These are phyloP conservation scores for Ligustrum vulgare DNA, from an alignment of 257 asterid species.

Conservation along the genomic window DNA sequence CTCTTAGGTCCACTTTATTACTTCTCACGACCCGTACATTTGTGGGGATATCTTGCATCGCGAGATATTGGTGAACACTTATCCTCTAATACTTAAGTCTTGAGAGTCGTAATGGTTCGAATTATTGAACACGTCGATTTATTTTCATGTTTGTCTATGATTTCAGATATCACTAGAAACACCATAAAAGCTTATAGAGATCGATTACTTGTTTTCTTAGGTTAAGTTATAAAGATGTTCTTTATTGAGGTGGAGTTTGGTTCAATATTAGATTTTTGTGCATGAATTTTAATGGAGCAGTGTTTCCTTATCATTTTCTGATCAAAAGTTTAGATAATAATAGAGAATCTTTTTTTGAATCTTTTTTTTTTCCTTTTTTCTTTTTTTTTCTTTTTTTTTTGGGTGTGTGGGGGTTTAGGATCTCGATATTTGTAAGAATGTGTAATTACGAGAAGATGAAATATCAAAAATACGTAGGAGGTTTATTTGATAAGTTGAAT, in stretches of 20 bases:
- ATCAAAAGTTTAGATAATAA: neutral
- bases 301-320: neutral
- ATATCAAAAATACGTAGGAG: neutral
- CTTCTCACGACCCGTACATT: too few species aligned
- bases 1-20: too few species aligned
- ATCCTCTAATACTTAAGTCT: too few species aligned
- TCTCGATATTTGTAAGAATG: neutral
- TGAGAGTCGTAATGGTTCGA: neutral
- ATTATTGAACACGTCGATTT: neutral
- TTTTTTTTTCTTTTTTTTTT: too few species aligned
- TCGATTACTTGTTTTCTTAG: conserved; percentile 34
- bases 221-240: conserved; percentile 19
- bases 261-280: conserved; percentile 1
- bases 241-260: conserved; percentile 6
- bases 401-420: neutral
- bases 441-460: neutral
- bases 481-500: neutral
- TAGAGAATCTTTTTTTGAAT: neutral
- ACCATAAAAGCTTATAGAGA: conserved; percentile 19
- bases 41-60: too few species aligned
- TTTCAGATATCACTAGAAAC: conserved; percentile 2
- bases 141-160: conserved; percentile 9
- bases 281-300: neutral
- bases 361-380: neutral
- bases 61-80: too few species aligned